These are phyloP conservation scores for Boletus subparvulus DNA, from an alignment of 768 basidiomycete genomes.

Conservation along the genomic window DNA sequence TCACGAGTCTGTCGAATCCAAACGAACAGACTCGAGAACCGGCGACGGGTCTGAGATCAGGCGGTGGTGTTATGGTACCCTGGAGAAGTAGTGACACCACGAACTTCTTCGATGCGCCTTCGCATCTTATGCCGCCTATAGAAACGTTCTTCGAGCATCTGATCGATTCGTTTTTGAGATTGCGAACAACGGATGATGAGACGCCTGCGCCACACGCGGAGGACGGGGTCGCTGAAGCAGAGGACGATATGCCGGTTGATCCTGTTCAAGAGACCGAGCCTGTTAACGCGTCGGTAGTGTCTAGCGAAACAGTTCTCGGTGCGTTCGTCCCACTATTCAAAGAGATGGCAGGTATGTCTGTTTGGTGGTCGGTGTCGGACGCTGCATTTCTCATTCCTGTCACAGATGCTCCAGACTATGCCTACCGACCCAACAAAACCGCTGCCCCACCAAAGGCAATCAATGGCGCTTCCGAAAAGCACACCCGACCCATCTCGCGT, in stretches of 20 bases:
- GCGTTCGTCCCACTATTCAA: slow-evolving; percentile 66
- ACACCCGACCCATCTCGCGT: slow-evolving; percentile 11
- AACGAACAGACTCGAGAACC: slow-evolving; percentile 18
- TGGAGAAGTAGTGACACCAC: slow-evolving; percentile 44
- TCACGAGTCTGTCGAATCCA: slow-evolving; percentile 37
- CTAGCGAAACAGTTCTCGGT: slow-evolving; percentile 56
- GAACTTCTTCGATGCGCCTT: slow-evolving; percentile 62
- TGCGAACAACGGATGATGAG: slow-evolving; percentile 26
- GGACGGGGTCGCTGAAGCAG: slow-evolving; percentile 33
- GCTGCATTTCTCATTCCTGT: slow-evolving; percentile 2
- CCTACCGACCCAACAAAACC: slow-evolving; percentile 15
- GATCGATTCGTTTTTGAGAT: slow-evolving; percentile 47
- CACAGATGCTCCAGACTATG: slow-evolving; percentile 26
- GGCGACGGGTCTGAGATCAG: slow-evolving; percentile 12
- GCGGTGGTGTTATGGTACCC: slow-evolving; percentile 21
- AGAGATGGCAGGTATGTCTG: slow-evolving; percentile 41
- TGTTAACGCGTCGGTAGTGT: slow-evolving; percentile 31
- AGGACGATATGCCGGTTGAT: slow-evolving; percentile 47
- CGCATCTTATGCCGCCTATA: slow-evolving; percentile 76
- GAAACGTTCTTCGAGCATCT: slow-evolving; percentile 68
- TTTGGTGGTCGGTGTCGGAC: background rate
- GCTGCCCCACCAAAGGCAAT: slow-evolving; percentile 9
- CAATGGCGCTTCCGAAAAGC: slow-evolving; percentile 16
- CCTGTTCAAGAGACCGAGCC: slow-evolving; percentile 15
- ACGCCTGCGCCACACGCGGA: slow-evolving; percentile 13